Percentiles rank a stretch among this genome's conserved stretches.
These are phyloP conservation scores for Phytophthora citrophthora DNA, from an alignment of 352 stramenopile genomes.

Conservation along the genomic window DNA sequence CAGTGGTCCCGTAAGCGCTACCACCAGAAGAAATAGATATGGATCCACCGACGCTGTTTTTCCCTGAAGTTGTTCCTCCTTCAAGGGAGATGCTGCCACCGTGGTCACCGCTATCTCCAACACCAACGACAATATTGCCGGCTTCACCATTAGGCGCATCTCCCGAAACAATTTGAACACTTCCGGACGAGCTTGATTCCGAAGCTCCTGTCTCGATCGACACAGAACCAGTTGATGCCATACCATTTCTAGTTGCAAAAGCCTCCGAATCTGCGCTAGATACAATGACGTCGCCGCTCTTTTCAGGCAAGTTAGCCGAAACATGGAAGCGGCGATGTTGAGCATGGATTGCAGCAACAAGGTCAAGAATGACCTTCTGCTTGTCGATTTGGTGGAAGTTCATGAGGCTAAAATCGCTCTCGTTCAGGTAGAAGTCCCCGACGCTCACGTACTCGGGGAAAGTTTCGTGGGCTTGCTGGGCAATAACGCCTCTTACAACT, in stretches of 20 bases:
- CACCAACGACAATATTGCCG: conserved; percentile 33
- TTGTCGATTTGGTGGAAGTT: conserved; percentile 93
- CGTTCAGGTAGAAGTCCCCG: conserved; percentile 68
- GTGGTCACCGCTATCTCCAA: conserved; percentile 26
- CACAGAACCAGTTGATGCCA: conserved; percentile 27
- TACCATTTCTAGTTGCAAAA: conserved; percentile 20
- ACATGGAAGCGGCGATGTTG: conserved; percentile 52
- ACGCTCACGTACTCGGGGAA: conserved; percentile 91
- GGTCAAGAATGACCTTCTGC: conserved; percentile 83
- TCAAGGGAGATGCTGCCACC: conserved; percentile 34
- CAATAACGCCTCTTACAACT: conserved; percentile 88
- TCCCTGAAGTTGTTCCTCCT: conserved; percentile 23
- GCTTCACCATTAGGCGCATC: conserved; percentile 30
- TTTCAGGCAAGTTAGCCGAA: conserved; percentile 26
- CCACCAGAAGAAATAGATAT: conserved; percentile 29
- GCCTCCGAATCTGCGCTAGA: conserved; percentile 35
- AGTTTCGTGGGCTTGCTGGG: conserved; percentile 66
- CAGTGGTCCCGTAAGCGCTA: conserved; percentile 16
- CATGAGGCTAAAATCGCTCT: conserved; percentile 75
- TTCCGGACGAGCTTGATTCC: conserved; percentile 23
- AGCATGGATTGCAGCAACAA: conserved; percentile 82
- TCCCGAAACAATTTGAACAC: conserved; percentile 30
- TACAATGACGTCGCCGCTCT: conserved; percentile 45
- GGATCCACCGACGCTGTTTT: conserved; percentile 21
- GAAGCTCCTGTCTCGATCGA: conserved; percentile 31